Evolutionary conservation across 2,329 filamentous ascomycete species (phyloP).

Genomic region (Trichoderma aggressivum): DNA sequence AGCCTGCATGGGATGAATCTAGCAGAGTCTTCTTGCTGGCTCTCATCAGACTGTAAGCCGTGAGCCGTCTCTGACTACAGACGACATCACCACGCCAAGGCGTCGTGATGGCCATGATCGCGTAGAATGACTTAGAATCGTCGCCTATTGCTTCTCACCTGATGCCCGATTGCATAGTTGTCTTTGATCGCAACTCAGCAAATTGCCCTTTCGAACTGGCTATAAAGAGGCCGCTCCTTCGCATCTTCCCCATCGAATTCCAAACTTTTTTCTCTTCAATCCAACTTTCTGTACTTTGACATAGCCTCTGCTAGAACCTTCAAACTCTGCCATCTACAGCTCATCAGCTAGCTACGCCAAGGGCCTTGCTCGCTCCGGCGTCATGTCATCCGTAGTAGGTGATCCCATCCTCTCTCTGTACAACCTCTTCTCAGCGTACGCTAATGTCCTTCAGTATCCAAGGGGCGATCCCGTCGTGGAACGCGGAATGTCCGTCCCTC

Average conservation of each 20-base stretch:
- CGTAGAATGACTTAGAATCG: neutral
- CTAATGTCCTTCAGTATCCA: neutral
- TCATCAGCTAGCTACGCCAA: neutral
- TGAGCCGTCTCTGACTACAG: neutral
- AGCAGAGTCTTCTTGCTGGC: neutral
- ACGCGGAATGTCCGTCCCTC: slow-evolving; percentile 23
- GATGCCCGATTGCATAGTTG: neutral
- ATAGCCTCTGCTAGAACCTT: neutral
- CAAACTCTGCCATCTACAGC: neutral
- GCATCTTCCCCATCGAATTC: neutral
- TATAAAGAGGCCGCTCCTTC: neutral
- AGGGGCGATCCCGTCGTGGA: neutral
- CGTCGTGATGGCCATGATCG: neutral
- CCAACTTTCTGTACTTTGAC: neutral
- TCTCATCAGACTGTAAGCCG: neutral
- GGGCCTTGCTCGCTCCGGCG: neutral
- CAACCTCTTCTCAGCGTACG: neutral
- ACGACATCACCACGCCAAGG: neutral
- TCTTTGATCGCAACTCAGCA: neutral
- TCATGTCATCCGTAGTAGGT: neutral
- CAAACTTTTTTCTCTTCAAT: neutral
- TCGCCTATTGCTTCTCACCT: neutral
- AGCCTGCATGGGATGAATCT: neutral
- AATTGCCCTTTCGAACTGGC: neutral
- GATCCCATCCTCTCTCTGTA: neutral